phyloP scores from a whole-genome alignment of 2,329 filamentous ascomycete genomes.

The Daldinia eschscholtzii region DNA sequence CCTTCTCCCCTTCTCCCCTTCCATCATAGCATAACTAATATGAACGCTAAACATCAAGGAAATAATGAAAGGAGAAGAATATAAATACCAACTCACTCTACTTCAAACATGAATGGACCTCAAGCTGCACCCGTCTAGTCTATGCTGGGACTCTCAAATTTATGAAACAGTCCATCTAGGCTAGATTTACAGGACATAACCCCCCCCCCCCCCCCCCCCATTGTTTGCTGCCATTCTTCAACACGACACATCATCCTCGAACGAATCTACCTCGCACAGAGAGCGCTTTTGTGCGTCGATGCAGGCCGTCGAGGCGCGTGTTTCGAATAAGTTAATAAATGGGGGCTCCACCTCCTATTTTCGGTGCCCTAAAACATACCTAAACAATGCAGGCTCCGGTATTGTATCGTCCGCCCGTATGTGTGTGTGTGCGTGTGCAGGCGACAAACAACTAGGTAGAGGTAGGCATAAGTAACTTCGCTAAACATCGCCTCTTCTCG shows the following conservation, averaged over 20 bases:
- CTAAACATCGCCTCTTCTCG: neutral
- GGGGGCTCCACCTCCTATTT: constrained; percentile 11
- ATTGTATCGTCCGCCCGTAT: neutral
- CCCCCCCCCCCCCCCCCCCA: neutral
- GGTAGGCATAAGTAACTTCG: neutral
- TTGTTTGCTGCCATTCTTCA: neutral
- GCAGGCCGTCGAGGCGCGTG: constrained; percentile 7
- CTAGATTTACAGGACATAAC: neutral
- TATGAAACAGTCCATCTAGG: neutral
- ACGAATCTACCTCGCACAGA: constrained; percentile 1
- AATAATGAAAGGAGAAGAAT: neutral
- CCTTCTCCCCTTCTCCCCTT: neutral
- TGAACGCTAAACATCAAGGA: neutral
- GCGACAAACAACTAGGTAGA: too few species aligned
- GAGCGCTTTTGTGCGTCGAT: neutral
- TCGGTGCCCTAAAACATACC: neutral
- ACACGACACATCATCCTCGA: neutral
- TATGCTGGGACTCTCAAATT: neutral
- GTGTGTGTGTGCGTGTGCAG: neutral
- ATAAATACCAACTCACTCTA: neutral
- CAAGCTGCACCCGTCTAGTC: neutral
- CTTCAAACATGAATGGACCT: neutral
- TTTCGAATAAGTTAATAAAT: constrained; percentile 22
- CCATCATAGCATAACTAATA: neutral
- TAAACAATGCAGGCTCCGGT: neutral